phyloP scores from a whole-genome alignment of 345 rosid genomes.

The Ceriops zippeliana region DNA sequence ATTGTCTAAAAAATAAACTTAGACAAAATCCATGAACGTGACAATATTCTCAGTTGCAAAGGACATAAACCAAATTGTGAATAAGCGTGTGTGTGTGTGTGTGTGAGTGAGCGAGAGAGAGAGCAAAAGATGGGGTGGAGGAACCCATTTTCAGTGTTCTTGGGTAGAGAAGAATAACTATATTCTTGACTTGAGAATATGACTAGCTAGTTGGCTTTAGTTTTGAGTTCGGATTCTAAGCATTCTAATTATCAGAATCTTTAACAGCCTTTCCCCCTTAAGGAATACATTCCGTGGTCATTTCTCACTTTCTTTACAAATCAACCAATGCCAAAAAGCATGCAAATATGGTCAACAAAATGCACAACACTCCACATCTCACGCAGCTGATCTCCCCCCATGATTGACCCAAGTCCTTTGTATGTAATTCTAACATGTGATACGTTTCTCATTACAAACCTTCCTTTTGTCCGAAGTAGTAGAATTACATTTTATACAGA shows the following conservation, averaged over 20 bases:
- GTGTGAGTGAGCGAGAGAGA: conserved; percentile 31
- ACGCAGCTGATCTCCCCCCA: conserved; percentile 33
- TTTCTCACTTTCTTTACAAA: conserved; percentile 48
- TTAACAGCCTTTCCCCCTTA: conserved; percentile 16
- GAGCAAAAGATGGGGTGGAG: conserved; percentile 19
- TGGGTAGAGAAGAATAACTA: conserved; percentile 53
- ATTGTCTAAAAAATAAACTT: conserved; percentile 9
- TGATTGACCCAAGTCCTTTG: conserved; percentile 32
- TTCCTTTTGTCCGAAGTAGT: background rate
- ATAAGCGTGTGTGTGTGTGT: conserved; percentile 29
- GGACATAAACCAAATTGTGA: conserved; percentile 20
- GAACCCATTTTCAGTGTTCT: conserved; percentile 59
- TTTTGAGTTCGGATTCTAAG: conserved; percentile 49
- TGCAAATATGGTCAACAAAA: conserved; percentile 26
- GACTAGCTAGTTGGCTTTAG: conserved; percentile 42
- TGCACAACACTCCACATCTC: conserved; percentile 14
- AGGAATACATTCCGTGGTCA: conserved; percentile 78
- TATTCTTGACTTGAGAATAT: conserved; percentile 81
- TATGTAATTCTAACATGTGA: conserved; percentile 20
- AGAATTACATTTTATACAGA: conserved; percentile 32
- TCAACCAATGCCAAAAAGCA: conserved; percentile 22
- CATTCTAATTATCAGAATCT: conserved; percentile 50
- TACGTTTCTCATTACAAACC: conserved; percentile 33
- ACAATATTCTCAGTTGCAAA: conserved; percentile 14
- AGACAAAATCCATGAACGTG: conserved; percentile 23